Conservation (phyloP, 2,329 filamentous ascomycete species). For the Cladophialophora immunda region DNA sequence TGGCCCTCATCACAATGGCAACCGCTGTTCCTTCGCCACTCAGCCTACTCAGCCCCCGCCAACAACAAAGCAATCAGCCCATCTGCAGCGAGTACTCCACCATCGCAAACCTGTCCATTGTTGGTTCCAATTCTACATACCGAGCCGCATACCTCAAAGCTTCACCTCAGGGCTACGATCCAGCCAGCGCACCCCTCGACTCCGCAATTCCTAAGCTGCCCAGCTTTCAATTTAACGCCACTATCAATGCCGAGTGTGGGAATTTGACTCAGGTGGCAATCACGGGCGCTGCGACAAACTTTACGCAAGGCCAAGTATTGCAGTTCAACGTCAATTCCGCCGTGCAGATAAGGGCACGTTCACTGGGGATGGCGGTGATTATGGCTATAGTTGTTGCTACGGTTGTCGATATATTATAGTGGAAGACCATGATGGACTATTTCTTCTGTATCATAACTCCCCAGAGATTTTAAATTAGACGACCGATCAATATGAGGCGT, state of each 20-base stretch:
- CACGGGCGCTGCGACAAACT: constrained; percentile 28
- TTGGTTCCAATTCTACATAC: constrained; percentile 36
- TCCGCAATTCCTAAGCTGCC: constrained; percentile 24
- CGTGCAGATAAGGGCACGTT: constrained; percentile 14
- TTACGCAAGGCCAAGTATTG: constrained; percentile 30
- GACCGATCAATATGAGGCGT: neutral
- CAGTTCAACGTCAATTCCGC: constrained; percentile 31
- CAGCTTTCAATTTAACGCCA: constrained; percentile 21
- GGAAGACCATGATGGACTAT: neutral
- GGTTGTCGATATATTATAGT: constrained; percentile 21
- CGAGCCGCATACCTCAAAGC: constrained; percentile 33
- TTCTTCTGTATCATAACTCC: neutral
- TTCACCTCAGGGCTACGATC: constrained; percentile 35
- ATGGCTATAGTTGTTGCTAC: constrained; percentile 16
- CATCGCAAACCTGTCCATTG: constrained; percentile 35
- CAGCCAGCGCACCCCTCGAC: constrained; percentile 30
- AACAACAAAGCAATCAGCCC: constrained; percentile 10
- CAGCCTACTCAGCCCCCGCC: constrained; percentile 18
- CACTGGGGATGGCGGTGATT: constrained; percentile 23
- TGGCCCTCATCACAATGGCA: constrained; percentile 23
- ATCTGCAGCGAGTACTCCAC: constrained; percentile 27
- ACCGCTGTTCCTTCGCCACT: constrained; percentile 28
- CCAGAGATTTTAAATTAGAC: neutral
- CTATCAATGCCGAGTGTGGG: constrained; percentile 30
- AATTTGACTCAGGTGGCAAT: constrained; percentile 33